Conservation (phyloP, 441 rosid genomes). For the Isatis lusitanica region DNA sequence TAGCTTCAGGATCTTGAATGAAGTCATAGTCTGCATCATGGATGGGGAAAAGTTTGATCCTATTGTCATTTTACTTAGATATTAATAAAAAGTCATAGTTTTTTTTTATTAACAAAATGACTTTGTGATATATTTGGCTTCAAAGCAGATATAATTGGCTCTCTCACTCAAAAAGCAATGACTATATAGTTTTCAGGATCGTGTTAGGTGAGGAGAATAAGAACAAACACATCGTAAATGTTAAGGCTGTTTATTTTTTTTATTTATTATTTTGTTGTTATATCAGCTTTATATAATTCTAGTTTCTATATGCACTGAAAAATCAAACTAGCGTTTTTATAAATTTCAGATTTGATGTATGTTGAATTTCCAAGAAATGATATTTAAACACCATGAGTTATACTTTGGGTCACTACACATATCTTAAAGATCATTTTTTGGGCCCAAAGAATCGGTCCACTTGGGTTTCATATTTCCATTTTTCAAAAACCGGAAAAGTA, state of each 20-base stretch:
- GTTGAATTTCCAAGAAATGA: not conserved
- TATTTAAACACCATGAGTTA: too few species aligned
- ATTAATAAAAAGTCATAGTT: not conserved
- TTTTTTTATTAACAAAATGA: not conserved
- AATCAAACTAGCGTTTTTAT: not conserved
- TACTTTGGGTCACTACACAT: not conserved
- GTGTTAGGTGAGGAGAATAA: conserved; percentile 27
- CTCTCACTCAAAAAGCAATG: conserved; percentile 21
- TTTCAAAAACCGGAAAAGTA: not conserved
- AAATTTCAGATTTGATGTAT: not conserved
- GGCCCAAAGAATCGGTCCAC: not conserved
- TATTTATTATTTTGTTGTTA: not conserved
- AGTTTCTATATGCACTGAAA: not conserved
- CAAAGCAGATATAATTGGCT: conserved; percentile 15
- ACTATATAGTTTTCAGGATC: conserved; percentile 6
- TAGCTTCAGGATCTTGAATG: conserved; percentile 14
- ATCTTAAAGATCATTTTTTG: not conserved
- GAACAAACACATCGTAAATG: not conserved
- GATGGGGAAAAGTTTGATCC: conserved; percentile 25
- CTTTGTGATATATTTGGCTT: conserved; percentile 13
- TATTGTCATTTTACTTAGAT: conserved; percentile 7
- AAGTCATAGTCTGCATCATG: conserved; percentile 37
- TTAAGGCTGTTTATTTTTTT: not conserved
- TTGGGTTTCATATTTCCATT: too few species aligned
- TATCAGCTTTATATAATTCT: not conserved